Conservation (phyloP, 441 rosid genomes). For the Mallotus japonicus region DNA sequence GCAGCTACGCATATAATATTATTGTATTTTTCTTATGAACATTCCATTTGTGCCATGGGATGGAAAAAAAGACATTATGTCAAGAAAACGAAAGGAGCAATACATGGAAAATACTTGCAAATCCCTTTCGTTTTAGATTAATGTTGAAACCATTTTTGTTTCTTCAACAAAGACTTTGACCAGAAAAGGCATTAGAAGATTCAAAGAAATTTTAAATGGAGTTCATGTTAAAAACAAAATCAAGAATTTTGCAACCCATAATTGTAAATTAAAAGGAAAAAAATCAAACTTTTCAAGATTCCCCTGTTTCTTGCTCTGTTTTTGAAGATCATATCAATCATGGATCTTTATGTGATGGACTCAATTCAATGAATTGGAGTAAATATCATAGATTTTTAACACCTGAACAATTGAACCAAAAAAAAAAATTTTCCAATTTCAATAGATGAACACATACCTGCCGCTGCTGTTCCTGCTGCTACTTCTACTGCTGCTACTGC, state of each 20-base stretch:
- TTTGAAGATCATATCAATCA: neutral
- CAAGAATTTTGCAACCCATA: neutral
- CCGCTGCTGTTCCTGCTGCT: slow-evolving; percentile 36
- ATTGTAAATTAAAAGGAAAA: neutral
- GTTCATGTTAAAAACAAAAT: neutral
- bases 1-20: neutral
- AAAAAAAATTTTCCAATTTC: neutral
- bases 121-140: neutral
- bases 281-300: neutral
- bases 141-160: neutral
- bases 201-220: neutral
- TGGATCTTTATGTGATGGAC: neutral
- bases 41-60: neutral
- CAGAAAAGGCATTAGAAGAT: neutral
- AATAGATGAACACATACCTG: slow-evolving; percentile 25
- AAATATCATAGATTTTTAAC: neutral
- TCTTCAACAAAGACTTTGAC: neutral
- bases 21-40: neutral
- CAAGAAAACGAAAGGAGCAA: neutral
- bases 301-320: slow-evolving; percentile 10
- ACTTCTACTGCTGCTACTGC: slow-evolving; percentile 44
- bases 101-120: neutral
- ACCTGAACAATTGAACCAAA: neutral
- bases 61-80: too few relatives aligned
- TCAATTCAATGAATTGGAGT: too few relatives aligned